Evolutionary conservation across 768 basidiomycete species (phyloP).

Genomic region (Boletus fagicola): DNA sequence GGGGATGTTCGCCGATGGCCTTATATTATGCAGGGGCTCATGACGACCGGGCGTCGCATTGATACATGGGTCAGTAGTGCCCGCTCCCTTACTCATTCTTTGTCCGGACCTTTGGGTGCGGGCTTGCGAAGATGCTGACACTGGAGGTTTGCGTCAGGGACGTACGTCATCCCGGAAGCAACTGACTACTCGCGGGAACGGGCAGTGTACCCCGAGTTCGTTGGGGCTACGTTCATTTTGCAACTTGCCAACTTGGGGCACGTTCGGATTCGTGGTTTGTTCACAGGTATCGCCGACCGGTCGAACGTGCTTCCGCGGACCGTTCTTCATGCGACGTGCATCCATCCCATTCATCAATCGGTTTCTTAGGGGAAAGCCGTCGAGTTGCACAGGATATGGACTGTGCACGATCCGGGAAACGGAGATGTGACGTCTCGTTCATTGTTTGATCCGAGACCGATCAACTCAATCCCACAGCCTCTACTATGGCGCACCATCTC

Average conservation of each 20-base stretch:
- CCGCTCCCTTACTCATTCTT: too few relatives aligned
- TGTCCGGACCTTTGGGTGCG: too few relatives aligned
- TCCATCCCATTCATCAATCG: neutral
- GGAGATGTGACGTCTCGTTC: neutral
- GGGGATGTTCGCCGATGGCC: too few relatives aligned
- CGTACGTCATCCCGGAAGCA: neutral
- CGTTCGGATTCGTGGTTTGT: neutral
- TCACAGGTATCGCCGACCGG: neutral
- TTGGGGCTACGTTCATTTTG: neutral
- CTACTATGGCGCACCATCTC: neutral
- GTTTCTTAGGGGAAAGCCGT: neutral
- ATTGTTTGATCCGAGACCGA: slow-evolving; percentile 6
- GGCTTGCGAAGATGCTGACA: neutral
- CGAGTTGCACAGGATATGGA: neutral
- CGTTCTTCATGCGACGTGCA: neutral
- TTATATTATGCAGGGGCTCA: too few relatives aligned
- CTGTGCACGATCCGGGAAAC: neutral
- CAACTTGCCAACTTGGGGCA: too few relatives aligned
- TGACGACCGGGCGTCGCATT: too few relatives aligned
- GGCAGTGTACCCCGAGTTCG: neutral
- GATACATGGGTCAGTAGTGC: too few relatives aligned
- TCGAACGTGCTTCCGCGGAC: neutral
- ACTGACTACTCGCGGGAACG: neutral
- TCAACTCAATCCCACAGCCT: slow-evolving; percentile 4
- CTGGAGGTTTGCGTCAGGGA: neutral